These are phyloP conservation scores for Ceratocystis ficicola DNA, from an alignment of 2,329 filamentous ascomycete species.

Conservation along the genomic window DNA sequence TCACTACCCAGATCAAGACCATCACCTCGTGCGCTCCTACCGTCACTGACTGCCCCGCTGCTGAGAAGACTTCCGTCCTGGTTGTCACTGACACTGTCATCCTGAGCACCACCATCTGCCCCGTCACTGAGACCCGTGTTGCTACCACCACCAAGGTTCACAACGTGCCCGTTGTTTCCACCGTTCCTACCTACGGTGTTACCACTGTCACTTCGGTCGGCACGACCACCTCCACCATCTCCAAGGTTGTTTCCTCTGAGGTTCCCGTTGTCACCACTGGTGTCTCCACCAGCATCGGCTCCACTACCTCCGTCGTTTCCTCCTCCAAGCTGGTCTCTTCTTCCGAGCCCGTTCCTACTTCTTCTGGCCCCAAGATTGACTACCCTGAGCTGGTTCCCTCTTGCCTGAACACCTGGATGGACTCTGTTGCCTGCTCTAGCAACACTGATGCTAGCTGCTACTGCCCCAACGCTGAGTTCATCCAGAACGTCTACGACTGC, in stretches of 20 bases:
- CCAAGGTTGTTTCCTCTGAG: slow-evolving; percentile 36
- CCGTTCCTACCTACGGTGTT: slow-evolving; percentile 22
- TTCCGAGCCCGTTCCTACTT: slow-evolving; percentile 28
- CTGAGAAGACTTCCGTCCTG: slow-evolving; percentile 33
- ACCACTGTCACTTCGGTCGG: slow-evolving; percentile 21
- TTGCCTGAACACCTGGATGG: slow-evolving; percentile 87
- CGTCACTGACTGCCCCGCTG: slow-evolving; percentile 40
- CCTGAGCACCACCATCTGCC: slow-evolving; percentile 49
- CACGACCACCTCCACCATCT: slow-evolving; percentile 24
- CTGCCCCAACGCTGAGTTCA: slow-evolving; percentile 69
- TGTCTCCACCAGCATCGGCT: slow-evolving; percentile 40
- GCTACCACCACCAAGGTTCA: slow-evolving; percentile 29
- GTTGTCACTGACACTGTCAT: slow-evolving; percentile 44
- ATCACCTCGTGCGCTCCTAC: slow-evolving; percentile 39
- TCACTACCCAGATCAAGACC: slow-evolving; percentile 38
- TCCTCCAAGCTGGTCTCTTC: slow-evolving; percentile 35
- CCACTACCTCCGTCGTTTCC: slow-evolving; percentile 37
- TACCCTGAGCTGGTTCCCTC: slow-evolving; percentile 66
- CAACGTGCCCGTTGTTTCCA: slow-evolving; percentile 24
- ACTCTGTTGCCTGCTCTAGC: slow-evolving; percentile 59
- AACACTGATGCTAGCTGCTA: slow-evolving; percentile 78
- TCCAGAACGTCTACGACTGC: slow-evolving; percentile 68
- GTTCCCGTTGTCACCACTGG: slow-evolving; percentile 40
- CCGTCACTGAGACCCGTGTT: slow-evolving; percentile 43
- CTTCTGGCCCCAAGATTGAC: slow-evolving; percentile 35